Conservation (phyloP, 768 basidiomycete genomes). For the Ramaria sp. region DNA sequence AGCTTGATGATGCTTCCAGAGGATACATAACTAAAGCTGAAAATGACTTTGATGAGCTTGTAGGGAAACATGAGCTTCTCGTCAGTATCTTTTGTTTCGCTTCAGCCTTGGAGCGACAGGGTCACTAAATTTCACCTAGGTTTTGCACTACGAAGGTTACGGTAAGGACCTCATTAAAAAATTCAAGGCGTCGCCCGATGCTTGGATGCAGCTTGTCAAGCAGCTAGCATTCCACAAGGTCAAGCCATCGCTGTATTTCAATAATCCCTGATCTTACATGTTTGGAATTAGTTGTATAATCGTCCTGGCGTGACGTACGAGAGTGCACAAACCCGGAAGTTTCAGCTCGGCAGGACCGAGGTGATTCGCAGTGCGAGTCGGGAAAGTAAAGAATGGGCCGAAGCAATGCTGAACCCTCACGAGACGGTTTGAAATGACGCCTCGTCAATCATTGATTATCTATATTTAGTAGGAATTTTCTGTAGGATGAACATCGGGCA, state of each 20-base stretch:
- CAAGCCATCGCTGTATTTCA: constrained; percentile 14
- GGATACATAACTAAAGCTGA: constrained; percentile 48
- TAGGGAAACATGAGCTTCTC: constrained; percentile 69
- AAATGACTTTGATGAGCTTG: constrained; percentile 61
- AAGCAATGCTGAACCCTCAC: constrained; percentile 64
- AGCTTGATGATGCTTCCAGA: constrained; percentile 44
- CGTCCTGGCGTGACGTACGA: constrained; percentile 84
- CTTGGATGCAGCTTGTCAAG: constrained; percentile 91
- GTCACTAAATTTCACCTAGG: constrained; percentile 24
- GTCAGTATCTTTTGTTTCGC: constrained; percentile 26
- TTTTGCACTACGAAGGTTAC: constrained; percentile 78
- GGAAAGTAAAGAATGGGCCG: constrained; percentile 77
- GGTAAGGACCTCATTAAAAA: constrained; percentile 83
- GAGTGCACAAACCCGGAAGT: constrained; percentile 89
- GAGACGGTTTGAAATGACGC: not conserved
- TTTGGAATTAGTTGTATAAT: constrained; percentile 23
- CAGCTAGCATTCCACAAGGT: constrained; percentile 93
- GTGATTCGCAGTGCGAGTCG: constrained; percentile 81
- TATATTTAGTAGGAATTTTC: not conserved
- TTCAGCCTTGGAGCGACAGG: no score
- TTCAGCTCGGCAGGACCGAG: constrained; percentile 84
- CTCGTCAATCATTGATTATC: no score
- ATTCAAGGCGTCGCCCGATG: constrained; percentile 80
- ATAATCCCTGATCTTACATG: constrained; percentile 16
- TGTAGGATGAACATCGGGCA: constrained; percentile 46